A percentile compares a stretch with the other conserved stretches of the same genome.
Evolutionary conservation across 495 filamentous ascomycete species (phyloP).

Genomic region (Apodospora peruviana): DNA sequence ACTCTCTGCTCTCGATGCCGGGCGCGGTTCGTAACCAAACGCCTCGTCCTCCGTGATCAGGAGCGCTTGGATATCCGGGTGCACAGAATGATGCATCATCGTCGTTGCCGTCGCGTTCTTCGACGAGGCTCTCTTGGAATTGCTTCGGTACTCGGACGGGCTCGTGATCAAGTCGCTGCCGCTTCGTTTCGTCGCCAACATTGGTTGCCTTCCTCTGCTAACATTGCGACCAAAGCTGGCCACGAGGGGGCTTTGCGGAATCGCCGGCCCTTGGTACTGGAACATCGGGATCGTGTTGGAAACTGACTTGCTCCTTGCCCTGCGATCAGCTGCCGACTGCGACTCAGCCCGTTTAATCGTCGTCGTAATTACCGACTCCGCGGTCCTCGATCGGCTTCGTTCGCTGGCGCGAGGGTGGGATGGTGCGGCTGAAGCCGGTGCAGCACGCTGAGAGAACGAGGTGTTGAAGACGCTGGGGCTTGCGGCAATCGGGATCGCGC

Average conservation of each 20-base stretch:
- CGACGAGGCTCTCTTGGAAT: no score
- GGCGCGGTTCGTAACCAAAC: neutral
- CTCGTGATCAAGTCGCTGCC: neutral
- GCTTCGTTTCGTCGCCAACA: neutral
- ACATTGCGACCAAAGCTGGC: neutral
- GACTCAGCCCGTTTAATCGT: neutral
- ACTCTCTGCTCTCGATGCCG: constrained; percentile 1
- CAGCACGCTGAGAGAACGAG: constrained; percentile 3
- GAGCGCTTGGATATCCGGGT: constrained; percentile 5
- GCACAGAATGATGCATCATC: neutral
- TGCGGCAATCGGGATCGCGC: constrained; percentile 20
- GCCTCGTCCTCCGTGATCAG: constrained; percentile 9
- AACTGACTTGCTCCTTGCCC: constrained; percentile 3
- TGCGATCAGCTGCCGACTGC: neutral
- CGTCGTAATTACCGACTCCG: neutral
- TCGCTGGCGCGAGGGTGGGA: neutral
- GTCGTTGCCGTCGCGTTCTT: neutral
- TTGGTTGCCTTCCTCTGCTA: neutral
- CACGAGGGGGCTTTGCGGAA: neutral
- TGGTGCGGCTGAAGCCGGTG: neutral
- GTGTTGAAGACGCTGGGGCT: constrained; percentile 25
- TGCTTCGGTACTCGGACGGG: neutral
- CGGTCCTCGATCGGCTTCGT: neutral
- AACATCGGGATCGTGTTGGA: neutral
- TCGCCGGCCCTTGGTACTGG: constrained; percentile 2